Conservation (phyloP, 495 filamentous ascomycete genomes). For the Antarctomyces pellizariae region DNA sequence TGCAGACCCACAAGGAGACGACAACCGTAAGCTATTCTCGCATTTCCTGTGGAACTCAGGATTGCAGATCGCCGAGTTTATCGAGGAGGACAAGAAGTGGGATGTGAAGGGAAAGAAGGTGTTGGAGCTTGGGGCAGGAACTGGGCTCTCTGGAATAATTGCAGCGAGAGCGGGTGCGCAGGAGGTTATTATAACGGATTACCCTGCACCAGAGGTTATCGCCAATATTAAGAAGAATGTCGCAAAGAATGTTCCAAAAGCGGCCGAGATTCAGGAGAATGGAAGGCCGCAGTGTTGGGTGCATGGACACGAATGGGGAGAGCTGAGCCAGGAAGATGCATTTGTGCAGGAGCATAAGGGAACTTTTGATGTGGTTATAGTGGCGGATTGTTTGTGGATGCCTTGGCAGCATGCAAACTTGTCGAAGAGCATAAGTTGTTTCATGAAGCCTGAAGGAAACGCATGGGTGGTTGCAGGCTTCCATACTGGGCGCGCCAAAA, state of each 20-base stretch:
- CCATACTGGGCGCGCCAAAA: conserved; percentile 56
- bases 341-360: conserved; percentile 27
- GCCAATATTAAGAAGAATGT: conserved; percentile 39
- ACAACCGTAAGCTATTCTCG: conserved; percentile 41
- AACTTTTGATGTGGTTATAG: conserved; percentile 43
- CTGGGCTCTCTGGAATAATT: conserved; percentile 51
- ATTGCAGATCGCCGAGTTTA: conserved; percentile 42
- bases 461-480: conserved; percentile 56
- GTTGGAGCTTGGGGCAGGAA: conserved; percentile 37
- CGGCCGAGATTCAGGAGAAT: conserved; percentile 1
- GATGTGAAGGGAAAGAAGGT: conserved; percentile 17
- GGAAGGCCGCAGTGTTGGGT: conserved; percentile 15
- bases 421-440: conserved; percentile 34
- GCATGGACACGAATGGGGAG: conserved; percentile 51
- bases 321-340: conserved; percentile 18
- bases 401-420: conserved; percentile 51
- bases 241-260: conserved; percentile 22
- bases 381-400: conserved; percentile 81
- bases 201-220: conserved; percentile 41
- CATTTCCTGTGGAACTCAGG: conserved; percentile 80
- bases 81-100: conserved; percentile 23
- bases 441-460: conserved; percentile 21
- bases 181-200: conserved; percentile 48
- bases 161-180: conserved; percentile 36
- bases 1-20: conserved; percentile 29